Evolutionary conservation across 208 protist species (phyloP), one percentile per base, ranked within the genome.

Genomic region (Wallacemonas sp.): DNA sequence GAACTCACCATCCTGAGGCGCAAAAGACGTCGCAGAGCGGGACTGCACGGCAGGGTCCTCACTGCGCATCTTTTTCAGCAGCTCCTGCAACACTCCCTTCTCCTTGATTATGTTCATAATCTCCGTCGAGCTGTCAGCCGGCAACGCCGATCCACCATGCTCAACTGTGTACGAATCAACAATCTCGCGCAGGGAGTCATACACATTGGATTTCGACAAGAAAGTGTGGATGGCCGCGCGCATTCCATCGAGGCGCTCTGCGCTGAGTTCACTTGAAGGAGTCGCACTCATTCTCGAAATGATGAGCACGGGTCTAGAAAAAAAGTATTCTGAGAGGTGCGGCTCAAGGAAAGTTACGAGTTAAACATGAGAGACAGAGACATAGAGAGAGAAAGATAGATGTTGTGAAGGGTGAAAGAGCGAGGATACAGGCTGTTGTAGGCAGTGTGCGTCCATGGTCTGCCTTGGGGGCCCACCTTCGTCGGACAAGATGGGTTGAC

Each of bases 51-150:
- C 24, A 2, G 27, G 56, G 0, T 68, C 72, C 17, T 79, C 67
- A 23, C 41, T 78, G 0, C 64, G 74, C 12, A 74, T 65, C 6
- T 49, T 65, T 26, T 54, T 48, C 5, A 94, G 65, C 23, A 98
- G 67, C 56, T 93, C 70, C 29, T 93, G 77, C 21, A 98, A 49
- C 27, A 97, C 57, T 11, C 94, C 94, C 36, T 85, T 85, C 70
- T 98, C 91, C 43, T 78, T 72, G 9, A 97, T 65, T 43, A 96
- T 81, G 17, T 77, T 72, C 83, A 98, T 90, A 12, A 98, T 80
- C 43, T 90, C 85, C 32, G 66, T 69, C n/a, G 81, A 65, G 57
- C 80, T 82, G 0, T 81, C 76, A 6, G 66, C 38, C 17, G 66
- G 32, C 26, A 80, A 27, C 4, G 33, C 56, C 2, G 75, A 56